Conservation (phyloP, 2,329 filamentous ascomycete genomes). For the Cryoendolithus antarcticus region DNA sequence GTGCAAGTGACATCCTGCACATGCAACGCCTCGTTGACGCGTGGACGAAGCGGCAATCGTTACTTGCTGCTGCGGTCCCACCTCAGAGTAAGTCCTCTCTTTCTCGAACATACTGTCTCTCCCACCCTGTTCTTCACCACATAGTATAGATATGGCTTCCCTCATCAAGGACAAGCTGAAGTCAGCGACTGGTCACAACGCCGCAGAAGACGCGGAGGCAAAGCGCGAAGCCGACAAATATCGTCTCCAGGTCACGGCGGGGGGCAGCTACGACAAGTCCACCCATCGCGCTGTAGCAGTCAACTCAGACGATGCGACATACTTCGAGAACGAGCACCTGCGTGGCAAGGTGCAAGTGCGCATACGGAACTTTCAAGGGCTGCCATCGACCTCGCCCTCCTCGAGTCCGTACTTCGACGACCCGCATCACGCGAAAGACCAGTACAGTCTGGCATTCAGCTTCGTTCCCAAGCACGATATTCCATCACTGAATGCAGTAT, state of each 20-base stretch:
- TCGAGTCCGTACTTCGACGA: constrained; percentile 66
- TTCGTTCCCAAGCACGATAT: constrained; percentile 60
- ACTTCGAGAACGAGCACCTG: constrained; percentile 51
- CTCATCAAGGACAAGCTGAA: constrained; percentile 12
- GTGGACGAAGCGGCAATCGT: too few relatives aligned
- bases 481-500: constrained; percentile 60
- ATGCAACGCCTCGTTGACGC: too few relatives aligned
- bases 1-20: constrained; percentile 8
- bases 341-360: constrained; percentile 63
- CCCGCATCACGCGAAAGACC: constrained; percentile 58
- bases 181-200: constrained; percentile 5
- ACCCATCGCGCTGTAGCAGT: constrained; percentile 61
- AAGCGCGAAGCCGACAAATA: constrained; percentile 46
- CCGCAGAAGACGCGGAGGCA: constrained; percentile 22
- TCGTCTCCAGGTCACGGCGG: constrained; percentile 68
- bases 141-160: constrained; percentile 11
- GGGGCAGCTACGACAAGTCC: constrained; percentile 57
- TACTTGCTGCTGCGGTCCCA: too few relatives aligned
- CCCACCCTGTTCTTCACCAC: too few relatives aligned
- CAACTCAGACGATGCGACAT: constrained; percentile 52
- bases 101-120: too few relatives aligned
- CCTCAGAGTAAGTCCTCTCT: too few relatives aligned
- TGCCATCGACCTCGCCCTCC: constrained; percentile 53
- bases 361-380: constrained; percentile 51
- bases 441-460: constrained; percentile 71